Evolutionary conservation across 2,329 filamentous ascomycete genomes (phyloP), one percentile per base, ranked within the genome.

Genomic region (Cadophora malorum): DNA sequence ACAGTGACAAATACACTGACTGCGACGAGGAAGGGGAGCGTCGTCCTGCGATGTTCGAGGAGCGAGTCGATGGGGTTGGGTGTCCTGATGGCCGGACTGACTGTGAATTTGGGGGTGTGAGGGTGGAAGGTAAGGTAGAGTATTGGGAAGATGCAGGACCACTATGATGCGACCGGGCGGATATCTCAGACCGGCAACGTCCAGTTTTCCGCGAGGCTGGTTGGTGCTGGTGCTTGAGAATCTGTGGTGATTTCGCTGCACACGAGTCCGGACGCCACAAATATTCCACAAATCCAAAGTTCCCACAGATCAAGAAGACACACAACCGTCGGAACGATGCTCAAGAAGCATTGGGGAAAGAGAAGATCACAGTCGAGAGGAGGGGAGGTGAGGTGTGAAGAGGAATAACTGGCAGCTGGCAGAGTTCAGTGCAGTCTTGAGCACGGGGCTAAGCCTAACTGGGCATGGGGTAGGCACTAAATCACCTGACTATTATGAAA

Each of bases 1-100:
- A 41, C 35, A 59, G 56, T 59, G 56, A 59, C 33, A 59, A 59
- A 38, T 59, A 23, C 55, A 38, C 31, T n/a, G 31, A 12, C n/a
- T 4, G 33, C 23, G 35, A 45, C 28, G 45, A 16, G 25, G 25
- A 28, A 50, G 23, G 59, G 41, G n/a, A 16, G 45, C 41, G 60
- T 63, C 60, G 60, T 52, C 60, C 60, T 52, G 60, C 60, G 60
- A 63, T 63, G 45, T 19, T 50, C 28, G 60, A 63, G 41, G 41
- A 59, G 56, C 56, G 33, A 59, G 33, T 45, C 56, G 35, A 59
- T 59, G 21, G 56, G 2, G 1, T 21, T 23, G 56, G 56, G 56
- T 59, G 56, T 59, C 56, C 56, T 59, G 56, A 59, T 59, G 56
- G 35, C 7, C 41, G 12, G 41, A 45, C 21, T 35, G 56, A 59